Conservation (phyloP, 768 basidiomycete genomes). For the Boletus eberwhitei region DNA sequence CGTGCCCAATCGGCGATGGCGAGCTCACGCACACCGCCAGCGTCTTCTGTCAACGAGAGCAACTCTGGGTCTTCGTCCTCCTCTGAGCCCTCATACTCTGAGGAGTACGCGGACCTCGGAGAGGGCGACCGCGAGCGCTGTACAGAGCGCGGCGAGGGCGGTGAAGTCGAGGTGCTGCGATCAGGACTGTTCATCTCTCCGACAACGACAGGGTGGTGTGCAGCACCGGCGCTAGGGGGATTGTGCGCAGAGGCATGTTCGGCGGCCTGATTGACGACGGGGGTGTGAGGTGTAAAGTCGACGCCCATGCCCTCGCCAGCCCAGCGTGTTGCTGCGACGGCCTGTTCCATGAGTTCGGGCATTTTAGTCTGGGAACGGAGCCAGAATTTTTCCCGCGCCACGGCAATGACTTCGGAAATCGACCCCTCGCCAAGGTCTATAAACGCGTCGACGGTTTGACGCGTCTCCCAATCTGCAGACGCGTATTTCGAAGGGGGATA, state of each 20-base stretch:
- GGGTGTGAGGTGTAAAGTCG: constrained; percentile 26
- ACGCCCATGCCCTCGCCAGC: constrained; percentile 35
- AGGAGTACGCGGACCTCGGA: constrained; percentile 29
- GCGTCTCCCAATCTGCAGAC: constrained; percentile 60
- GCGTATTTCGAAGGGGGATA: constrained; percentile 28
- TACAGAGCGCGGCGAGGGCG: constrained; percentile 23
- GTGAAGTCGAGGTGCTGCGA: constrained; percentile 26
- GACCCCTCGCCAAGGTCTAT: constrained; percentile 71
- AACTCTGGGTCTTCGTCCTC: constrained; percentile 45
- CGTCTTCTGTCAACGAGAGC: constrained; percentile 45
- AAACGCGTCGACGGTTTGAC: constrained; percentile 67
- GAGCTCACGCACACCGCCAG: constrained; percentile 45
- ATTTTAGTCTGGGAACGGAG: constrained; percentile 61
- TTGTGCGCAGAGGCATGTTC: constrained; percentile 11
- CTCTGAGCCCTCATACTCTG: constrained; percentile 35
- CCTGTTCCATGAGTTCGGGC: constrained; percentile 62
- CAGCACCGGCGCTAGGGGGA: constrained; percentile 1
- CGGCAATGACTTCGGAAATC: constrained; percentile 53
- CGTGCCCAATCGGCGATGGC: constrained; percentile 74
- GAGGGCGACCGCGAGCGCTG: constrained; percentile 32
- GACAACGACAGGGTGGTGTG: constrained; percentile 1
- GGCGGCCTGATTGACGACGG: constrained; percentile 4
- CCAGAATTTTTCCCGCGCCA: constrained; percentile 74
- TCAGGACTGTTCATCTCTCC: constrained; percentile 16
- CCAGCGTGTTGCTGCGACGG: constrained; percentile 56